phyloP scores from a whole-genome alignment of 495 filamentous ascomycete genomes.

The Hypoxylon fuscum region DNA sequence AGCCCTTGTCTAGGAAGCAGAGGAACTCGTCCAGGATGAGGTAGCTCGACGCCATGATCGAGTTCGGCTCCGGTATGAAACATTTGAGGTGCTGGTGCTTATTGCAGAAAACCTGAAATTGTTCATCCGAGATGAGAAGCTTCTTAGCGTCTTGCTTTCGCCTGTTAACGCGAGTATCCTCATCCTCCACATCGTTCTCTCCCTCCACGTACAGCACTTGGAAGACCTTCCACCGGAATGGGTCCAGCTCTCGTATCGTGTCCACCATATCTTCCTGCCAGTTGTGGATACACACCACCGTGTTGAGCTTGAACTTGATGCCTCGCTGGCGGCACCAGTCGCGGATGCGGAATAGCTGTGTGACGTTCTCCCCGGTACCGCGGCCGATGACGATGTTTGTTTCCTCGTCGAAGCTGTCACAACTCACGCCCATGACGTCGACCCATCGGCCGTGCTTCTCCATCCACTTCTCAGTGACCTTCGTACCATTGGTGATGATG shows the following conservation, averaged over 20 bases:
- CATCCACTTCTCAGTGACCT: constrained; percentile 57
- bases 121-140: constrained; percentile 60
- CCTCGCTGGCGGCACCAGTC: constrained; percentile 56
- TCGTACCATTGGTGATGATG: constrained; percentile 65
- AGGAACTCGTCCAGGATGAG: constrained; percentile 65
- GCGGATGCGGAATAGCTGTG: constrained; percentile 52
- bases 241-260: constrained; percentile 51
- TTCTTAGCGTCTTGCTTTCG: constrained; percentile 54
- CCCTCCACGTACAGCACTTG: constrained; percentile 64
- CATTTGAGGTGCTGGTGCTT: constrained; percentile 52
- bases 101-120: constrained; percentile 59
- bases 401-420: constrained; percentile 64
- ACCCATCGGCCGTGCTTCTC: constrained; percentile 52
- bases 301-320: constrained; percentile 69
- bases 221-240: constrained; percentile 69
- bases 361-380: constrained; percentile 56
- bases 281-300: constrained; percentile 62
- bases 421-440: constrained; percentile 65
- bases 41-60: constrained; percentile 62
- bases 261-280: constrained; percentile 64
- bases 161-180: constrained; percentile 17
- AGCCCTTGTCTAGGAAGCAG: constrained; percentile 62
- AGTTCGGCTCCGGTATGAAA: constrained; percentile 62
- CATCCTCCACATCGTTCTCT: constrained; percentile 61
- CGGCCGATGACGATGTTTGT: constrained; percentile 65